A percentile compares a stretch with the other conserved stretches of the same genome.
These are phyloP conservation scores for Xylaria venustula DNA, from an alignment of 495 filamentous ascomycete species.

Conservation along the genomic window DNA sequence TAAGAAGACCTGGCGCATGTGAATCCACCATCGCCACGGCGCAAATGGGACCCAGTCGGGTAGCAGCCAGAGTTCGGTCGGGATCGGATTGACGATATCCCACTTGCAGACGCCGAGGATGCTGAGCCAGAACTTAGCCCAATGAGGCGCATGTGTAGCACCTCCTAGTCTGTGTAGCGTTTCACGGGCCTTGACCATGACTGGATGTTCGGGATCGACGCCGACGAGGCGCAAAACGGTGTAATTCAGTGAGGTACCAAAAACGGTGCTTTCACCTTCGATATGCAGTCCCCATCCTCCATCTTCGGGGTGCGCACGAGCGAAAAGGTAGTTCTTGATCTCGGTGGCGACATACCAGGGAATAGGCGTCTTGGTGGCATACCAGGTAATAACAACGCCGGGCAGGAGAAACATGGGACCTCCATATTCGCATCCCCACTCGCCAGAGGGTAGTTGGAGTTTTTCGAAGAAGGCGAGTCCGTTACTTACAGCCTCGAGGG, in stretches of 20 bases:
- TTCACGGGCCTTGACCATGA: conserved; percentile 82
- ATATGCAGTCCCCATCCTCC: conserved; percentile 97
- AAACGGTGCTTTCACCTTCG: conserved; percentile 88
- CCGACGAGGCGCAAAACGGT: conserved; percentile 81
- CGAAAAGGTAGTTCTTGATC: conserved; percentile 91
- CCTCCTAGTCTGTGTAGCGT: conserved; percentile 85
- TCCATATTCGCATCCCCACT: conserved; percentile 97
- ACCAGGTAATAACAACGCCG: conserved; percentile 81
- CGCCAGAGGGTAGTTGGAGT: conserved; percentile 81
- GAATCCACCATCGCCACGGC: conserved; percentile 98
- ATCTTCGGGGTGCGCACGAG: conserved; percentile 80
- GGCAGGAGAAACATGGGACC: conserved; percentile 85
- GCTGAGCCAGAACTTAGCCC: conserved; percentile 91
- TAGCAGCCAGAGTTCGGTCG: conserved; percentile 90
- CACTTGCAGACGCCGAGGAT: conserved; percentile 81
- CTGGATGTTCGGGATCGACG: conserved; percentile 78
- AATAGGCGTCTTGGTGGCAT: conserved; percentile 86
- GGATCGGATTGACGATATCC: conserved; percentile 92
- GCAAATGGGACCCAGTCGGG: conserved; percentile 94
- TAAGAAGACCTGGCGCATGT: conserved; percentile 89
- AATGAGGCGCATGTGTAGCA: conserved; percentile 81
- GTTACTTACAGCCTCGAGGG: conserved; percentile 76
- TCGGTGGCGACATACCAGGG: conserved; percentile 78
- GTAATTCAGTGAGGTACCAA: conserved; percentile 91
- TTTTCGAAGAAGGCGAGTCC: conserved; percentile 86